Evolutionary conservation across 1,284 basidiomycete species (phyloP), one percentile per base, ranked within the genome.

Genomic region (Cutaneotrichosporon sp.): DNA sequence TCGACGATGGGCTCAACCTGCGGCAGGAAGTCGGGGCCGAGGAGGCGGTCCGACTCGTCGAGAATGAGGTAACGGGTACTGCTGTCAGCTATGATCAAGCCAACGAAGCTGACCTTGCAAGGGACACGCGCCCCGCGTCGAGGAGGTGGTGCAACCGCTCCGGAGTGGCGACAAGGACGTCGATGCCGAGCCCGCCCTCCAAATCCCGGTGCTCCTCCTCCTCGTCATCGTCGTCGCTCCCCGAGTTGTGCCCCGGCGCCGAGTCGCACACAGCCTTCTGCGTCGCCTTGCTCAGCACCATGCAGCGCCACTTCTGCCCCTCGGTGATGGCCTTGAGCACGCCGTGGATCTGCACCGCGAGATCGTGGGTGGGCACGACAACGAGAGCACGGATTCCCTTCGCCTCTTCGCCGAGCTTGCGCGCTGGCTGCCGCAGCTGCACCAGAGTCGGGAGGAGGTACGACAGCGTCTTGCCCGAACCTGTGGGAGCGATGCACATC

Each of bases 271-370:
- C 73, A 10, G 78, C 78, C 67, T 71, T 70, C 58, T 80, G 73
- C 18, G 79, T 92, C 6, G 92, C 90, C 76, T 94, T 95, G 74
- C 87, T 91, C 71, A 92, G 89, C 24, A 97, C 81, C 2, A 92
- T 81, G 33, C 89, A 84, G 56, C 87, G 84, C 93, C 94, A 97
- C 69, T 88, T 90, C 52, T 91, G 84, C 8, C 90, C 91, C 65
- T 87, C 83, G 1, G 89, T 88, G 4, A 76, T 66, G 8, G 71
- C 73, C 54, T 69, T 70, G 29, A 72, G 91, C 74, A 99, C 97
- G 61, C 92, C 93, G 65, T 92, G 85, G 62, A 99, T 98, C 75
- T 99, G 97, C 67, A 93, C 89, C 0, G 95, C 94, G n/a, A 99
- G 80, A 81, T 99, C 97, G 66, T 93, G 87, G 0, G 97, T 99